Evolutionary conservation across 257 asterid species (phyloP), one percentile per base, ranked within the genome.

Genomic region (Przewalskia tangutica): DNA sequence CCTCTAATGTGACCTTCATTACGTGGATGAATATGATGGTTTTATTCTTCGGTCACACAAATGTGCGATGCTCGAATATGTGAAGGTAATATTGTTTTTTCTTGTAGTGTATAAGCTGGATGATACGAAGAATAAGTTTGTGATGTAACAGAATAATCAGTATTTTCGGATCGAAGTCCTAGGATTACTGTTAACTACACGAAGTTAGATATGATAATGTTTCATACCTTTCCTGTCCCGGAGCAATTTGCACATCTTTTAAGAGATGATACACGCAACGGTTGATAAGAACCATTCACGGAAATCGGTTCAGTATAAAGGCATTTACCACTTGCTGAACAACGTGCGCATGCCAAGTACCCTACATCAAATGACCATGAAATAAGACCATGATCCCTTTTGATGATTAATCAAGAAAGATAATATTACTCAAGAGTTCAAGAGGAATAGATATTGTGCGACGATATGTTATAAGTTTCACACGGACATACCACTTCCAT

Each of bases 331-430:
- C 94, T 89, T 53, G 92, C 92, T 79, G 95, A 91, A 82, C 98
- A 95, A 8, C 92, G 94, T 4, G 97, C 98, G 36, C 98, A 95
- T 67, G 97, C 90, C 98, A 95, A 87, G 89, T 95, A 95, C 82
- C 98, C 97, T 94, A 82, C 44, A 63, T 56, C 46, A 77, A 65
- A 65, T 14, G 27, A 83, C 23, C 65, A 85, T 6, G 77, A 16
- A 17, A 73, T 77, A 14, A 81, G 18, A 12, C 34, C 34, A 67
- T 42, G 12, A 65, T 70, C 16, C 13, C 27, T 11, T 63, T 42
- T 64, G 16, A 44, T 3, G 53, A 12, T 6, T 5, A 46, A 80
- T 63, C 51, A 27, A 27, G 55, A 27, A 27, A 60, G 60, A 4
- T 18, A n/a, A 0, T 40, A 40, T 40, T n/a, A 1, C 0, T 42